Base-by-base conservation (phyloP, 208 protist genomes). In the Angomonas ambiguus region DNA sequence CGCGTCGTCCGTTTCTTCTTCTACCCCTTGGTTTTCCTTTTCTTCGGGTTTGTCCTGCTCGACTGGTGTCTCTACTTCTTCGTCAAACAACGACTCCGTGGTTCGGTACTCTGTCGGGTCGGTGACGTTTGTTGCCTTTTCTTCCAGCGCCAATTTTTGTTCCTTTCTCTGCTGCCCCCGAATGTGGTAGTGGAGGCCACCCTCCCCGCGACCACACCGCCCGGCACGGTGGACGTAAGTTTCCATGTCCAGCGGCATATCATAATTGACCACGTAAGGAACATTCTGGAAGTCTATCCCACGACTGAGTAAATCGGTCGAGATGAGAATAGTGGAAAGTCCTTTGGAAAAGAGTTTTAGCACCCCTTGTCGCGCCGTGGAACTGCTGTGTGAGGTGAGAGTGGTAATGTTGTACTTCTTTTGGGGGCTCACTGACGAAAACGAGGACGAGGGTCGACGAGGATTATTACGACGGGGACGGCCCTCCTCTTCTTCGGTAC, bases 261-360 rank as follows among this genome's bases (percentile, higher is more conserved):
- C 98, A 48, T 98, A 90, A 71, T 99, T 91, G 41, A 99, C 80
- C 2, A 99, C 98, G 91, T 98, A 99, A 34, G 98, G 76, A 3
- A 99, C 81, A 10, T 96, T 74, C 8, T 90, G 78, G 66, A 99
- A 99, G 77, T 99, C 98, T 34, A 97, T 83, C 24, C 94, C 97
- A 42, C 99, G 91, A 1, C 98, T 98, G 22, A 98, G 94, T 22
- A 99, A 91, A 81, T 99, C 98, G 18, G 98, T 99, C 71, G 86
- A 98, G 2, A 99, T 68, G 0, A 99, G 88, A 24, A 98, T 80
- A 49, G 72, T 92, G 11, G 82, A 94, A 27, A 97, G 77, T 41
- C 97, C 97, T 1, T 65, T 82, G 25, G 87, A 41, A 69, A 99
- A 99, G 63, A 97, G 88, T 56, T 95, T 81, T 60, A 99, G 79